Percentiles rank a stretch among this genome's conserved stretches.
These are phyloP conservation scores for Fusarium xyrophilum DNA, from an alignment of 2,329 filamentous ascomycete species.

Conservation along the genomic window DNA sequence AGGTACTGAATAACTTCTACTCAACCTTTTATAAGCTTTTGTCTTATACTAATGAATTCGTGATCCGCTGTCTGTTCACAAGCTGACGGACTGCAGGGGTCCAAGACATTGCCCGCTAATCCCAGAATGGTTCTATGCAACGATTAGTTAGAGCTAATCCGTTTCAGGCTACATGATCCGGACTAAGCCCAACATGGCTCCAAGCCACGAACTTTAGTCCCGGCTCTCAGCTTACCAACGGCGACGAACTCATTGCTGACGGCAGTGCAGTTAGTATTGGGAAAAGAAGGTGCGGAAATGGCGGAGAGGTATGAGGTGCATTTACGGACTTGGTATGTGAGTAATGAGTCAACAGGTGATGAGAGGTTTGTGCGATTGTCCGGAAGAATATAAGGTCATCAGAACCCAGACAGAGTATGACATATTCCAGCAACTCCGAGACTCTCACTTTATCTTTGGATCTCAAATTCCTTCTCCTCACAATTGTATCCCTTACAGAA, in stretches of 20 bases:
- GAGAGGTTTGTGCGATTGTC: rapidly evolving
- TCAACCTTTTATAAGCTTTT: background rate
- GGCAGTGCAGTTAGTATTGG: rapidly evolving
- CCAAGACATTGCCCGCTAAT: background rate
- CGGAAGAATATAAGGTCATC: background rate
- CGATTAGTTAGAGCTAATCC: rapidly evolving
- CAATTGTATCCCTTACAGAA: background rate
- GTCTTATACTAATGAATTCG: rapidly evolving
- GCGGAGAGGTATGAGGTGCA: rapidly evolving
- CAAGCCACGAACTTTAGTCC: background rate
- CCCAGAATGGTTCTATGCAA: background rate
- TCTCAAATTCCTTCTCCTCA: background rate
- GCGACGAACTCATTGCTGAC: background rate
- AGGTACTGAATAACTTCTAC: too few species aligned
- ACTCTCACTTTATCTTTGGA: rapidly evolving
- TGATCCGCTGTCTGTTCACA: rapidly evolving
- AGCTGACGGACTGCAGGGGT: rapidly evolving
- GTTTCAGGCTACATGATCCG: background rate
- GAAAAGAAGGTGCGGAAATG: rapidly evolving
- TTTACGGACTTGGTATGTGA: rapidly evolving
- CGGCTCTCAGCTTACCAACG: background rate
- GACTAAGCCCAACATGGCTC: background rate
- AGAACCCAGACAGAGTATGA: background rate
- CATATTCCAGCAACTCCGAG: background rate
- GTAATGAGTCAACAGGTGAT: rapidly evolving